Evolutionary conservation across 2,329 filamentous ascomycete genomes (phyloP).

Genomic region (Aspergillus jensenii): DNA sequence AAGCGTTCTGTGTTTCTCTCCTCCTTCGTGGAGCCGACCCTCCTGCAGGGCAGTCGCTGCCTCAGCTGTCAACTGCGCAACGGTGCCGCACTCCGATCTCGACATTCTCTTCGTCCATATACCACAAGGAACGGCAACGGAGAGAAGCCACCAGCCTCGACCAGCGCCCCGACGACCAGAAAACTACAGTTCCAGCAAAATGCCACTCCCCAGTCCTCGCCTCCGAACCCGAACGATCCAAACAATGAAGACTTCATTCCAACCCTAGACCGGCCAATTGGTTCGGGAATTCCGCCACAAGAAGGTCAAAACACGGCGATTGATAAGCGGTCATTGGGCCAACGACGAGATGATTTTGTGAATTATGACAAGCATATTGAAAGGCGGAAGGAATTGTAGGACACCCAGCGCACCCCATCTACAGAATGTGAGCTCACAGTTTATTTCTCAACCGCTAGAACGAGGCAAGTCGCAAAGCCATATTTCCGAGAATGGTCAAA

Average conservation of each 20-base stretch:
- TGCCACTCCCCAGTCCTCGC: conserved; percentile 19
- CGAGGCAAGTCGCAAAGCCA: conserved; percentile 74
- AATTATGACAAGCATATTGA: conserved; percentile 81
- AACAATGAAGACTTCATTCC: conserved; percentile 49
- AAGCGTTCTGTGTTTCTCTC: conserved; percentile 23
- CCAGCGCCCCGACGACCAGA: conserved; percentile 9
- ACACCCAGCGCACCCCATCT: not conserved
- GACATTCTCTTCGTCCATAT: conserved; percentile 29
- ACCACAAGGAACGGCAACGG: conserved; percentile 23
- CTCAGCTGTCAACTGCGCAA: conserved; percentile 38
- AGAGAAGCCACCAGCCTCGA: conserved; percentile 12
- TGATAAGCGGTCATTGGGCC: conserved; percentile 64
- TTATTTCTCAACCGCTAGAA: conserved; percentile 47
- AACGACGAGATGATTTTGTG: conserved; percentile 77
- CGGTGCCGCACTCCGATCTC: conserved; percentile 19
- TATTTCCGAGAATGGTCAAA: conserved; percentile 97
- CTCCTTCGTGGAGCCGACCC: conserved; percentile 22
- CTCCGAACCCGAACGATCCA: conserved; percentile 16
- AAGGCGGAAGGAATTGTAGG: conserved; percentile 72
- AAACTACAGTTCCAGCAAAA: conserved; percentile 32
- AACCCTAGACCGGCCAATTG: conserved; percentile 71
- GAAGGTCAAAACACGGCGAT: conserved; percentile 80
- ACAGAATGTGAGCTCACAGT: not conserved
- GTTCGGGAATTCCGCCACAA: conserved; percentile 70
- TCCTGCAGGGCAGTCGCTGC: conserved; percentile 31